Evolutionary conservation across 2,329 filamentous ascomycete species (phyloP).

Genomic region (Epichloe festucae): DNA sequence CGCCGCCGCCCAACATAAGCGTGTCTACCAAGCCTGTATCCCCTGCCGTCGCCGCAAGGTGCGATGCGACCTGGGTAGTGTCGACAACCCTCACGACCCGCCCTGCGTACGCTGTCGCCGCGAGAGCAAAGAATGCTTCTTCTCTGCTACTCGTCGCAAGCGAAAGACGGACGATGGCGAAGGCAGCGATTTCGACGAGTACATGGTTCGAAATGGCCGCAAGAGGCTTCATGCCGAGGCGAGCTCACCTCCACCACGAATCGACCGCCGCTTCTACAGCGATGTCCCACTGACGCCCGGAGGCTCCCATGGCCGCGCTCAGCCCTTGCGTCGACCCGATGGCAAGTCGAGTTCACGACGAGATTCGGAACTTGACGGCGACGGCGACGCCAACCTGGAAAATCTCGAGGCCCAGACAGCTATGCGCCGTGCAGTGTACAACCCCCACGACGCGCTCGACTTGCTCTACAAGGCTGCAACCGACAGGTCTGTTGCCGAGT

Average conservation of each 20-base stretch:
- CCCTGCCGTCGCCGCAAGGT: slow-evolving; percentile 50
- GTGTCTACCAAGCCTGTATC: slow-evolving; percentile 51
- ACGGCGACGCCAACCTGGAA: slow-evolving; percentile 48
- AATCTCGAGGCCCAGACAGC: slow-evolving; percentile 52
- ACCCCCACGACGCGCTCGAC: slow-evolving; percentile 84
- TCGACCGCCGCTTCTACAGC: slow-evolving; percentile 33
- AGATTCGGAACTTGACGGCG: slow-evolving; percentile 31
- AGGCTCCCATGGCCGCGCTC: slow-evolving; percentile 49
- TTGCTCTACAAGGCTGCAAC: slow-evolving; percentile 79
- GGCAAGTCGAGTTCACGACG: slow-evolving; percentile 16
- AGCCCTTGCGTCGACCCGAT: slow-evolving; percentile 52
- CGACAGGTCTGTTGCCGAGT: slow-evolving; percentile 35
- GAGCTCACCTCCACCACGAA: slow-evolving; percentile 24
- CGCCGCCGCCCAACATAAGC: slow-evolving; percentile 31
- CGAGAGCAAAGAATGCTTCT: slow-evolving; percentile 94
- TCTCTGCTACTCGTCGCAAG: slow-evolving; percentile 88
- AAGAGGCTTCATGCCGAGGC: slow-evolving; percentile 46
- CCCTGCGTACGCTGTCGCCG: slow-evolving; percentile 88
- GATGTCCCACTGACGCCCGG: slow-evolving; percentile 50
- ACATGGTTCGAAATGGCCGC: slow-evolving; percentile 59
- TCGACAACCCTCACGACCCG: slow-evolving; percentile 88
- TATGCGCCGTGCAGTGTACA: slow-evolving; percentile 65
- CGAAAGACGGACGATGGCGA: slow-evolving; percentile 56
- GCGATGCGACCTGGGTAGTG: slow-evolving; percentile 53
- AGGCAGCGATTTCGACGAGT: slow-evolving; percentile 45